Base-by-base conservation (phyloP, 768 basidiomycete species). In the Pholiota molesta region DNA sequence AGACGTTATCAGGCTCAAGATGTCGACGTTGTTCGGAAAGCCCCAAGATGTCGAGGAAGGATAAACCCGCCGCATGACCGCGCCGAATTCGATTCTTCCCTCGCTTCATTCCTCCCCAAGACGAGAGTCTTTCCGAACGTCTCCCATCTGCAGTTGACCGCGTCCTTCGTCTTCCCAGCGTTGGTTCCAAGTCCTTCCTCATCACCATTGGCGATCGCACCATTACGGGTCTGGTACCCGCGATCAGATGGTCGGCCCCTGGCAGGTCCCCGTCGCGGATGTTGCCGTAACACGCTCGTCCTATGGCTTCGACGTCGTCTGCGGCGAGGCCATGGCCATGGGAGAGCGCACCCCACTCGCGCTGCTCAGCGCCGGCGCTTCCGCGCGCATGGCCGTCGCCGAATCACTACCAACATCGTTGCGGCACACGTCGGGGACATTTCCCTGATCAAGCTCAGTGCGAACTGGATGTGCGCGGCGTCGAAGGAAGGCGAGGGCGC, bases 401-500 rank as follows among this genome's bases (percentile, higher is more conserved):
- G 97, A 99, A 73, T 84, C 97, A 0, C 82, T 99, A 95, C 91
- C 67, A 99, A 99, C 76, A 82, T 99, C 62, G 86, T 85, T 0
- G 95, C 97, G 5, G 88, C 96, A 1, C 82, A 85, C 52, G 78
- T 96, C 42, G 84, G 85, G 3, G 82, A 85, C 26, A 78, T 98
- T 35, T 80, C 82, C 2, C 80, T 82, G 60, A 86, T 97, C 69
- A 99, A 99, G 76, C 83, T 99, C n/a, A 96, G 94, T 65, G 97
- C 97, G 51, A 99, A 99, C 74, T 99, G 97, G 97, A 99, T 99
- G 97, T 95, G 92, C 62, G 95, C 96, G 3, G 94, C 97, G 5
- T 89, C 88, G 9, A 91, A 91, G 72, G 80, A 87, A 68, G 91
- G 96, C 49, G 97, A 99, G 71, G 97, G 97, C 11, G 88, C 88